Percentiles rank a stretch among this genome's conserved stretches.
Conservation (phyloP, 2,329 filamentous ascomycete genomes). For the Alternaria viburni region DNA sequence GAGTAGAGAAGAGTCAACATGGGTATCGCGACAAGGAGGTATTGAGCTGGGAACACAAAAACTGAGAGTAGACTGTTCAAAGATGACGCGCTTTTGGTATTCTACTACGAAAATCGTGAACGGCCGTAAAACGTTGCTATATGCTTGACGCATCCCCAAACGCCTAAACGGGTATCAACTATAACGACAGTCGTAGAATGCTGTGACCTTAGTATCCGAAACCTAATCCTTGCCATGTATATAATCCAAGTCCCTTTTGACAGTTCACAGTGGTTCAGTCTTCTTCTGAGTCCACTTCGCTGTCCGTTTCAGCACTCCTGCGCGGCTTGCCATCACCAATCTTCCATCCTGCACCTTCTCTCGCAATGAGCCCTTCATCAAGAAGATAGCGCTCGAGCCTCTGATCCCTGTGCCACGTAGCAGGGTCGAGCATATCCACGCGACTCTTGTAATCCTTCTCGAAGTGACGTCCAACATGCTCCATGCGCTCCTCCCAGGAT, state of each 20-base stretch:
- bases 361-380: constrained; percentile 46
- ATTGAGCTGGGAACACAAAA: background rate
- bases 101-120: background rate
- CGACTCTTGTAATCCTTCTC: constrained; percentile 59
- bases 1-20: background rate
- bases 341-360: constrained; percentile 36
- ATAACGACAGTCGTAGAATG: background rate
- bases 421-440: constrained; percentile 19
- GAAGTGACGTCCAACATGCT: constrained; percentile 83
- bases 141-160: background rate
- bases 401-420: constrained; percentile 36
- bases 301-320: constrained; percentile 4
- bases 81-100: background rate
- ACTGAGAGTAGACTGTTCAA: background rate
- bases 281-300: constrained; percentile 21
- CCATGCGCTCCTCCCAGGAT: constrained; percentile 83
- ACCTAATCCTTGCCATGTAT: background rate
- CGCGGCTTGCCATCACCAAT: constrained; percentile 42
- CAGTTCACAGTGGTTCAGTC: constrained; percentile 4
- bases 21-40: background rate
- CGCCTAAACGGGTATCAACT: constrained; percentile 6
- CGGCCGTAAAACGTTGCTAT: background rate
- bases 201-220: background rate
- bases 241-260: background rate
- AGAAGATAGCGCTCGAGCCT: constrained; percentile 49